Evolutionary conservation across 345 rosid species (phyloP).

Genomic region (Noccaea caerulescens): DNA sequence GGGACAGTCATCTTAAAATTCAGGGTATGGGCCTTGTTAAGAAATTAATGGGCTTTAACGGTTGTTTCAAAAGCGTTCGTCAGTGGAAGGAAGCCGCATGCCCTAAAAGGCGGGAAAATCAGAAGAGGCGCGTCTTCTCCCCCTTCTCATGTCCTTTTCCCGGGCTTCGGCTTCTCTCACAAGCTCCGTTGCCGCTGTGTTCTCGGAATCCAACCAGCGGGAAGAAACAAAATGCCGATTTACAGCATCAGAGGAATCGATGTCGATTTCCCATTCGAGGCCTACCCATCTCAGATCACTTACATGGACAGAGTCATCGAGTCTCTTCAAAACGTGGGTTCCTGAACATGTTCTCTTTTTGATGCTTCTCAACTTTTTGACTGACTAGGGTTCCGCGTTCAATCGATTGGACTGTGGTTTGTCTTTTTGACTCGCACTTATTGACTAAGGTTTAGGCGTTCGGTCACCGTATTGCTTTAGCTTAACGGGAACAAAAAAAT

Average conservation of each 20-base stretch:
- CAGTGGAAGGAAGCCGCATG: conserved; percentile 17
- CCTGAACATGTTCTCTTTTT: background rate
- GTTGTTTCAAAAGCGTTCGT: background rate
- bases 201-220: background rate
- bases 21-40: conserved; percentile 17
- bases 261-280: conserved; percentile 93
- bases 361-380: background rate
- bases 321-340: conserved; percentile 76
- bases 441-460: conserved; percentile 9
- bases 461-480: background rate
- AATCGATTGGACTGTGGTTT: background rate
- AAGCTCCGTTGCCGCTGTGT: conserved; percentile 6
- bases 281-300: conserved; percentile 82
- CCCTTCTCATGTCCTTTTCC: background rate
- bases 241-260: conserved; percentile 84
- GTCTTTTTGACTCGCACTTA: background rate
- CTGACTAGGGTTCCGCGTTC: conserved; percentile 6
- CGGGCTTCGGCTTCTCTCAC: conserved; percentile 5
- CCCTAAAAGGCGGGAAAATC: conserved; percentile 45
- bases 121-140: conserved; percentile 23
- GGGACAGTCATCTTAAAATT: background rate
- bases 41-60: background rate
- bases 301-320: conserved; percentile 96
- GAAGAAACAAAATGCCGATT: conserved; percentile 62
- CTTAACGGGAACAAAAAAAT: background rate